Base-by-base conservation (phyloP, 2,329 filamentous ascomycete genomes). In the Beauveria brongniartii region DNA sequence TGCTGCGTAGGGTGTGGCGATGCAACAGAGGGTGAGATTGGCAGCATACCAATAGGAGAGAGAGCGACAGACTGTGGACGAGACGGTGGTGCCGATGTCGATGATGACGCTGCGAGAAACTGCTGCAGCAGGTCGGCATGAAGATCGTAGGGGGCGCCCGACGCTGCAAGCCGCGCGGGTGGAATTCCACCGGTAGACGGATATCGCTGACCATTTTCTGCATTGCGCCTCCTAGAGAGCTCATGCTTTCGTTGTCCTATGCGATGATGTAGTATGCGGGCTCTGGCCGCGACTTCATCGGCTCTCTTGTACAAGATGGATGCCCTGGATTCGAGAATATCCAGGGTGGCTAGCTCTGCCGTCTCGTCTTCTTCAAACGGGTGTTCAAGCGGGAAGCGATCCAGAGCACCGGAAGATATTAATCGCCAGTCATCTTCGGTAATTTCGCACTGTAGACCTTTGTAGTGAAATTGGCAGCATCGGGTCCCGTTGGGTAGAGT, bases 311-410 rank as follows among this genome's bases (percentile, higher is more conserved):
- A 91, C 48, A 96, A 82, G 65, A 89, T 82, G 43, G 85, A 84
- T 41, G 95, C 77, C 64, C 91, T 88, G 71, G 87, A 85, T 73
- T 96, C 90, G 30, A 96, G 74, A 55, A 95, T 92, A 67, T 94
- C 90, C 67, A 95, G 77, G 0, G 91, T 93, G 14, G 87, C 90
- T 43, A 95, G 74, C 71, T 96, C 91, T 65, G 91, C 91, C 70
- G 88, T 85, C 74, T 96, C 92, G 69, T 96, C 91, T 69, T 95
- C 91, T 62, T 89, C 85, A 54, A 94, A 87, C 1, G 91, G 90
- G 64, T 92, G 86, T 16, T 88, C 87, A 2, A 91, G 88, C 20
- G 92, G 91, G 62, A 82, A 79, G 69, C 91, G 87, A 72, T 95
- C 90, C 12, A 92, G 84, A 65, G 90, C 89, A 30, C 91, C 91